phyloP scores from a whole-genome alignment of 805 yeast genomes.

The Yarrowia alimentaria region DNA sequence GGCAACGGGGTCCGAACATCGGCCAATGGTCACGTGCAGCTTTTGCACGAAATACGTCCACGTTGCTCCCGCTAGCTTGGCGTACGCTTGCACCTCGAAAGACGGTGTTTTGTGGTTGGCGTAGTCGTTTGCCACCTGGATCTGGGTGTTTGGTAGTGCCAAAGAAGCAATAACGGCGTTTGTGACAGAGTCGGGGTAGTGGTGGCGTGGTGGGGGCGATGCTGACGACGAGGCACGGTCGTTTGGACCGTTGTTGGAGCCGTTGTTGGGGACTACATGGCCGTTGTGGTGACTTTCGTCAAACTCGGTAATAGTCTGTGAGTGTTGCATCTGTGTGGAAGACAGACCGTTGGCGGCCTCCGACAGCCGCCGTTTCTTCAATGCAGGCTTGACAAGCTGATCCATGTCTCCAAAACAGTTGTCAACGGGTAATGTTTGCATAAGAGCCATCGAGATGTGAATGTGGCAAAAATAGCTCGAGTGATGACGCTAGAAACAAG shows the following conservation, averaged over 20 bases:
- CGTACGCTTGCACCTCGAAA: constrained; percentile 86
- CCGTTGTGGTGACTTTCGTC: not conserved
- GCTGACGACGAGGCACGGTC: not conserved
- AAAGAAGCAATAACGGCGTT: constrained; percentile 73
- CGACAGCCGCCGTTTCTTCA: constrained; percentile 13
- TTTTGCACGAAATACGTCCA: constrained; percentile 95
- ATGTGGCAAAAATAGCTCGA: too few relatives aligned
- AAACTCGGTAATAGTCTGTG: constrained; percentile 8
- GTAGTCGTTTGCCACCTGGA: constrained; percentile 68
- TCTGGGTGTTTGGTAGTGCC: constrained; percentile 70
- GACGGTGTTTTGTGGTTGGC: constrained; percentile 64
- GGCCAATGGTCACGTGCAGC: constrained; percentile 75
- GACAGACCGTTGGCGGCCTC: too few relatives aligned
- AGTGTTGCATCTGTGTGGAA: constrained; percentile 19
- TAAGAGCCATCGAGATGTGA: too few relatives aligned
- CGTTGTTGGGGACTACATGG: too few relatives aligned
- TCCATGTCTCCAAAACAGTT: too few relatives aligned
- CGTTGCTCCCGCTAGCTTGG: constrained; percentile 84
- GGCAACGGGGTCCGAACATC: too few relatives aligned
- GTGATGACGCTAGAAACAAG: too few relatives aligned
- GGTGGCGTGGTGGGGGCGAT: not conserved
- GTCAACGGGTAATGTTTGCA: too few relatives aligned
- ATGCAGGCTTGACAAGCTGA: constrained; percentile 9
- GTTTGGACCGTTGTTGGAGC: not conserved
- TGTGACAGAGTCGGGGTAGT: constrained; percentile 50